Evolutionary conservation across 2,329 filamentous ascomycete species (phyloP).

Genomic region (Trichoderma oligosporum): DNA sequence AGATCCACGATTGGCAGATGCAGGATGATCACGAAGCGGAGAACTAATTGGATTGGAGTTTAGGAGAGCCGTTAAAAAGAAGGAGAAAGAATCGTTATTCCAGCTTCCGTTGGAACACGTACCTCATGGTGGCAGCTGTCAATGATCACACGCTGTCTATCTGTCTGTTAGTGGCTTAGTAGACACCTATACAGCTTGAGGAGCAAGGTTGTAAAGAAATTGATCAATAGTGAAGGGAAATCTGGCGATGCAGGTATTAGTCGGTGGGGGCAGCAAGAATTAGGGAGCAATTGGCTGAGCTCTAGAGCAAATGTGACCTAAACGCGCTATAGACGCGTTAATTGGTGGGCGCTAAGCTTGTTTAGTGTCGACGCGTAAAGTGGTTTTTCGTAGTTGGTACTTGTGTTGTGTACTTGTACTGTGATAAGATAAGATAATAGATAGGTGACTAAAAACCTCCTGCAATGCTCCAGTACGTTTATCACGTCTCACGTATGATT

Average conservation of each 20-base stretch:
- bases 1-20: constrained; percentile 75
- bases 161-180: not conserved
- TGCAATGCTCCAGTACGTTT: rapidly evolving
- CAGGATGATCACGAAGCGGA: constrained; percentile 74
- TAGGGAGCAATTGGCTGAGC: constrained; percentile 24
- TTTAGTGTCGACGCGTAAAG: constrained; percentile 37
- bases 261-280: constrained; percentile 22
- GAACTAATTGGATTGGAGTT: constrained; percentile 58
- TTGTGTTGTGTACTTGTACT: not conserved
- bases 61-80: not conserved
- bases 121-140: constrained; percentile 26
- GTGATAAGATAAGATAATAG: not conserved
- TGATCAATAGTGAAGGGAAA: constrained; percentile 6
- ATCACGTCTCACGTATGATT: not conserved
- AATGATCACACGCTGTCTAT: not conserved
- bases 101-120: too few species aligned
- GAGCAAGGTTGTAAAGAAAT: too few species aligned
- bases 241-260: constrained; percentile 18
- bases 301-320: constrained; percentile 28
- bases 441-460: not conserved
- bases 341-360: constrained; percentile 37
- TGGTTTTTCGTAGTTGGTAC: constrained; percentile 21
- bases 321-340: constrained; percentile 40
- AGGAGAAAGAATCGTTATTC: too few species aligned
- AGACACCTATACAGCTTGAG: too few species aligned